phyloP scores from a whole-genome alignment of 1,284 basidiomycete genomes.

The Apiotrichum domesticum region DNA sequence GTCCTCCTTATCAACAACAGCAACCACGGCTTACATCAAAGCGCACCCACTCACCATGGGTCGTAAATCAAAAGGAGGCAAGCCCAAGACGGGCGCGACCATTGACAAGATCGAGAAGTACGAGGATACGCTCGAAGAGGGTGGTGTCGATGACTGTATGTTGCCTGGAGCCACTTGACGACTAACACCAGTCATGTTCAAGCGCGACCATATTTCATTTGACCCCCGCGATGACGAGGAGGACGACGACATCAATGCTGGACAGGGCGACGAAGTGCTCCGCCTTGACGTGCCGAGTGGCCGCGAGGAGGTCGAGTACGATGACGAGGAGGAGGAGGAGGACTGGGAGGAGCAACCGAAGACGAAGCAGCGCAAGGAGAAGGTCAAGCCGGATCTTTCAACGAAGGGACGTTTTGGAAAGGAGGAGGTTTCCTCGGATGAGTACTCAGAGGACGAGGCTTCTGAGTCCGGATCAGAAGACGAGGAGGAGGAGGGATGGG shows the following conservation, averaged over 20 bases:
- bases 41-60: slow-evolving; percentile 6
- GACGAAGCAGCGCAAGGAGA: slow-evolving; percentile 39
- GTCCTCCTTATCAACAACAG: not conserved
- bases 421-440: slow-evolving; percentile 50
- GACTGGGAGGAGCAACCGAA: slow-evolving; percentile 39
- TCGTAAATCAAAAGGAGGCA: slow-evolving; percentile 37
- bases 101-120: slow-evolving; percentile 43
- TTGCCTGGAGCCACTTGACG: slow-evolving; percentile 18
- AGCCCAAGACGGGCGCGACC: slow-evolving; percentile 28
- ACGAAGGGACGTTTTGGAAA: slow-evolving; percentile 46
- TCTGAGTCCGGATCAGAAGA: slow-evolving; percentile 24
- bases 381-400: slow-evolving; percentile 39
- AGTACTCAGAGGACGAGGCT: slow-evolving; percentile 47
- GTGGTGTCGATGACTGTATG: slow-evolving; percentile 48
- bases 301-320: slow-evolving; percentile 3
- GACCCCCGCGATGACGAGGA: slow-evolving; percentile 54
- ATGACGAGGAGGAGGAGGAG: slow-evolving; percentile 47
- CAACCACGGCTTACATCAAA: not conserved
- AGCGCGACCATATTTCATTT: slow-evolving; percentile 70
- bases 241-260: slow-evolving; percentile 42
- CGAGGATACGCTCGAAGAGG: slow-evolving; percentile 46
- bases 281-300: slow-evolving; percentile 46
- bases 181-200: slow-evolving; percentile 42
- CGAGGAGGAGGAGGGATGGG: slow-evolving; percentile 64
- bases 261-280: slow-evolving; percentile 62